phyloP scores from a whole-genome alignment of 352 stramenopile genomes.

The Pythium brachiatum region DNA sequence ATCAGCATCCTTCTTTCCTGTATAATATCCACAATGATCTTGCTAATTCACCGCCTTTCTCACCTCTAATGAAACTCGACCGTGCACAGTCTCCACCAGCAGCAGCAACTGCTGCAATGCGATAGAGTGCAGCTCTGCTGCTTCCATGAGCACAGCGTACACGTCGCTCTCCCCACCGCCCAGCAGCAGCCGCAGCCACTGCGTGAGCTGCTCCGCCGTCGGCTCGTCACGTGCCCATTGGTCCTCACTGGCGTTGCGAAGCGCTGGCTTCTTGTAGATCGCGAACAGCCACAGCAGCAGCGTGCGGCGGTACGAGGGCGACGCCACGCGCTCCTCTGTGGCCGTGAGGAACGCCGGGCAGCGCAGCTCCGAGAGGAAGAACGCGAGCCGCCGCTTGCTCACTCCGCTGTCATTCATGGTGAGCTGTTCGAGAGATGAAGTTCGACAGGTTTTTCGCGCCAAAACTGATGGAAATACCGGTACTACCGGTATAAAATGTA shows the following conservation, averaged over 20 bases:
- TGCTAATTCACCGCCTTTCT: not conserved
- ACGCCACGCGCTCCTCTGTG: constrained; percentile 11
- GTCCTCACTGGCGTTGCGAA: constrained; percentile 29
- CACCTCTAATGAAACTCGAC: constrained; percentile 48
- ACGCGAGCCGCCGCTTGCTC: constrained; percentile 18
- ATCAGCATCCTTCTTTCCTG: not conserved
- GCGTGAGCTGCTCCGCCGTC: constrained; percentile 25
- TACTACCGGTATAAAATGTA: constrained; percentile 16
- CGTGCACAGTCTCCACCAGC: constrained; percentile 40
- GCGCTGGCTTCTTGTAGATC: constrained; percentile 30
- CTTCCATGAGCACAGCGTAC: constrained; percentile 27
- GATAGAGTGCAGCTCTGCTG: not conserved
- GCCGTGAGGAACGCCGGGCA: constrained; percentile 38
- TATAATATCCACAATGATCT: too few species aligned
- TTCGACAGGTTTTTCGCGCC: constrained; percentile 14
- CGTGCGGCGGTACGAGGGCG: constrained; percentile 26
- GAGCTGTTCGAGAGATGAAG: not conserved
- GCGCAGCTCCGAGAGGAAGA: constrained; percentile 28
- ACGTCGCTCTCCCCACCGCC: constrained; percentile 30
- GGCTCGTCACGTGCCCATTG: constrained; percentile 34
- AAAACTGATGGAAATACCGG: constrained; percentile 7
- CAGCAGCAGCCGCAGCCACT: constrained; percentile 33
- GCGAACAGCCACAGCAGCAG: constrained; percentile 47
- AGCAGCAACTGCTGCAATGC: constrained; percentile 15
- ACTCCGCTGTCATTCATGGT: not conserved